phyloP scores from a whole-genome alignment of 2,329 filamentous ascomycete genomes.

The Chrysoporthe cubensis region DNA sequence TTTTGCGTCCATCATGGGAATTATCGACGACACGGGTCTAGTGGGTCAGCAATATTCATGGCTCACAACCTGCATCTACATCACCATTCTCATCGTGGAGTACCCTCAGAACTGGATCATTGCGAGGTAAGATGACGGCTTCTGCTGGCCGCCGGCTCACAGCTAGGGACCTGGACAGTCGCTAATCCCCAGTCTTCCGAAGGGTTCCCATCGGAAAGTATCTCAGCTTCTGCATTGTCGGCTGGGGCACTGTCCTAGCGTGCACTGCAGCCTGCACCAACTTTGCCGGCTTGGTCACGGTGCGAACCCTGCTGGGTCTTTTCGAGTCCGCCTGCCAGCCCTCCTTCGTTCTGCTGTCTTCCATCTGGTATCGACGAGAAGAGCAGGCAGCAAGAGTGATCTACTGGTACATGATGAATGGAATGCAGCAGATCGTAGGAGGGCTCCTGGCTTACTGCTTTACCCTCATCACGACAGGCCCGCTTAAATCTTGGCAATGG shows the following conservation, averaged over 20 bases:
- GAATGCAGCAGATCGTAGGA: slow-evolving; percentile 72
- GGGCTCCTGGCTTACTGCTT: slow-evolving; percentile 71
- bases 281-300: slow-evolving; percentile 61
- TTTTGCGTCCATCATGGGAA: slow-evolving; percentile 67
- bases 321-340: slow-evolving; percentile 75
- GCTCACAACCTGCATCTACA: slow-evolving; percentile 76
- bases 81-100: slow-evolving; percentile 71
- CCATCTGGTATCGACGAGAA: slow-evolving; percentile 72
- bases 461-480: slow-evolving; percentile 54
- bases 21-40: slow-evolving; percentile 55
- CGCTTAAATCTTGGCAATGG: slow-evolving; percentile 68
- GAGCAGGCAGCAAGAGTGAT: slow-evolving; percentile 70
- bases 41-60: slow-evolving; percentile 63
- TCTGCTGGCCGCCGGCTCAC: slow-evolving; percentile 42
- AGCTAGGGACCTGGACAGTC: neutral
- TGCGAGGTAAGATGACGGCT: slow-evolving; percentile 18
- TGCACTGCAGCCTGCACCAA: slow-evolving; percentile 64
- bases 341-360: slow-evolving; percentile 66
- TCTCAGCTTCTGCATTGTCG: slow-evolving; percentile 64
- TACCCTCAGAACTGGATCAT: slow-evolving; percentile 67
- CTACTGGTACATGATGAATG: slow-evolving; percentile 81
- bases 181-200: neutral
- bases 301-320: slow-evolving; percentile 70
- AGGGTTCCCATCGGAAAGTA: slow-evolving; percentile 71
- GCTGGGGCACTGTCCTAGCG: slow-evolving; percentile 65